These are phyloP conservation scores for Nemophila menziesii DNA, from an alignment of 257 asterid genomes.

Conservation along the genomic window DNA sequence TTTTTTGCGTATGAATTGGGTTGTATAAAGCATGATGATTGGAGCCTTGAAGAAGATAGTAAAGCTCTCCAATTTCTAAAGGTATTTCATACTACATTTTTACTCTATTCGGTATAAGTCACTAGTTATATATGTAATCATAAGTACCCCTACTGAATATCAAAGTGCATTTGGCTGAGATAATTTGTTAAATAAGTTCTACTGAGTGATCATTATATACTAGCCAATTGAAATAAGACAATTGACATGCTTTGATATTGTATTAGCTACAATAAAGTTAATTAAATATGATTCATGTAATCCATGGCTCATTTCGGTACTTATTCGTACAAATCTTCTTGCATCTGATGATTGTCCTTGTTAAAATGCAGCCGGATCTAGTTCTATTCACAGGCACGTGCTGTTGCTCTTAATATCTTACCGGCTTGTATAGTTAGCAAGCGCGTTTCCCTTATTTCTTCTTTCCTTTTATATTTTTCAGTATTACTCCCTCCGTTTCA, in stretches of 20 bases:
- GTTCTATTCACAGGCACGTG: constrained; percentile 92
- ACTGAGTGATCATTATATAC: too few species aligned
- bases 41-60: constrained; percentile 75
- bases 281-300: too few species aligned
- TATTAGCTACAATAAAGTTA: too few species aligned
- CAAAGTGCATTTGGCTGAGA: too few species aligned
- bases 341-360: constrained; percentile 16
- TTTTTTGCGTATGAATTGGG: constrained; percentile 1
- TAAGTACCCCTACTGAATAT: too few species aligned
- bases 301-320: constrained; percentile 5
- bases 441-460: neutral
- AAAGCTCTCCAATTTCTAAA: constrained; percentile 68
- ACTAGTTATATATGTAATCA: neutral
- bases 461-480: constrained; percentile 9
- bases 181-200: too few species aligned
- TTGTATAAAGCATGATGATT: constrained; percentile 71
- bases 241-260: too few species aligned
- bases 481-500: too few species aligned
- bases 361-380: constrained; percentile 79
- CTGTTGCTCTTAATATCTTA: constrained; percentile 13
- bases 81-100: constrained; percentile 25
- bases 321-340: constrained; percentile 14
- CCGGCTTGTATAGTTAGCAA: neutral
- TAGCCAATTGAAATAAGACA: too few species aligned
- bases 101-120: neutral